Evolutionary conservation across 2,329 filamentous ascomycete species (phyloP).

Genomic region (Aureobasidium sp.): DNA sequence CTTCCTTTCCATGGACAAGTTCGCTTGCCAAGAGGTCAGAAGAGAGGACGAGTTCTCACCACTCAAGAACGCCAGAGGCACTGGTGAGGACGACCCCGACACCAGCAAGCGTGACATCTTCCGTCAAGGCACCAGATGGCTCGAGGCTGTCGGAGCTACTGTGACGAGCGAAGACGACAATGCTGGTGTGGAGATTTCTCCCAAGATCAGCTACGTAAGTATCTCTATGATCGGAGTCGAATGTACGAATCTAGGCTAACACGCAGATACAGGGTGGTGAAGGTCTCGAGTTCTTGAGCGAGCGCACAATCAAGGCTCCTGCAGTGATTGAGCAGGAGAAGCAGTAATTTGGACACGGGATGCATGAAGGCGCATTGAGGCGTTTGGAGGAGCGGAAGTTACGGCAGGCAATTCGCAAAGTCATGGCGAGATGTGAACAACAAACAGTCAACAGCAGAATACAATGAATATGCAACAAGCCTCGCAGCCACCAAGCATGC

Average conservation of each 20-base stretch:
- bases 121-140: constrained; percentile 81
- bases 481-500: neutral
- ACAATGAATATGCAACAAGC: neutral
- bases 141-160: constrained; percentile 67
- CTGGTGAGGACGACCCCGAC: constrained; percentile 86
- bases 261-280: constrained; percentile 48
- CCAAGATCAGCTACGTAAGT: constrained; percentile 89
- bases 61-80: constrained; percentile 82
- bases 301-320: constrained; percentile 54
- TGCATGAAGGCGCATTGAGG: neutral
- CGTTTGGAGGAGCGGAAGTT: neutral
- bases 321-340: constrained; percentile 58
- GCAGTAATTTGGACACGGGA: neutral
- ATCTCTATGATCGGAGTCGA: neutral
- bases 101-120: constrained; percentile 89
- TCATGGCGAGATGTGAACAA: neutral
- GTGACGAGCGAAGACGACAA: constrained; percentile 58
- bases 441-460: neutral
- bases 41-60: constrained; percentile 98
- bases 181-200: constrained; percentile 80
- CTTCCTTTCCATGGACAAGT: constrained; percentile 74
- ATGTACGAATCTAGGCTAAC: neutral
- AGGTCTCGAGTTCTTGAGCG: constrained; percentile 55
- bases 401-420: neutral
- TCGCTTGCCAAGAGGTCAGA: constrained; percentile 91